Evolutionary conservation across 2,329 filamentous ascomycete species (phyloP).

Genomic region (Fusarium sp.): DNA sequence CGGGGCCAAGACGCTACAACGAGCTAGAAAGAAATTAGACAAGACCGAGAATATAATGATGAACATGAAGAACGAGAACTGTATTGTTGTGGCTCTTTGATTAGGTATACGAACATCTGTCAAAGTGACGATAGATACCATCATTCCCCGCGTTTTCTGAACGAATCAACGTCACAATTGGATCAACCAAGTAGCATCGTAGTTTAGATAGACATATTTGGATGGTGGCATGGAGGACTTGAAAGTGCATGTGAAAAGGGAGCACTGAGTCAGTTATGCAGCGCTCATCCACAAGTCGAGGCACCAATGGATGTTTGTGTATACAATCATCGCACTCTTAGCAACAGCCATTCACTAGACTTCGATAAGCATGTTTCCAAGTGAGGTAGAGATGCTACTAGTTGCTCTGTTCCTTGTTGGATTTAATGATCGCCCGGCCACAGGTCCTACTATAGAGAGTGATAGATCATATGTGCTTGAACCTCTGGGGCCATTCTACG

Average conservation of each 20-base stretch:
- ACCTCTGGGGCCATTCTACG: background rate
- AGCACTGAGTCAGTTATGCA: conserved; percentile 11
- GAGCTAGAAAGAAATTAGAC: conserved; percentile 1
- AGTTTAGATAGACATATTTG: background rate
- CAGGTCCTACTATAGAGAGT: background rate
- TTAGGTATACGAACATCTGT: background rate
- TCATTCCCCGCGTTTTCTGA: background rate
- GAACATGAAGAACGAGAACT: background rate
- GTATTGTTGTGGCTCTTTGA: background rate
- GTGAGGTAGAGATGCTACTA: background rate
- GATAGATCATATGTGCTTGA: background rate
- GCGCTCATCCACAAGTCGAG: background rate
- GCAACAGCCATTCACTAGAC: background rate
- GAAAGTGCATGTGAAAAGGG: background rate
- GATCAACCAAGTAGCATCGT: background rate
- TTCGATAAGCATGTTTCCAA: background rate
- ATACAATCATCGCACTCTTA: no score
- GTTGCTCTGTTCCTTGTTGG: background rate
- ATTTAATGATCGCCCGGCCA: background rate
- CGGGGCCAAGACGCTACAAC: background rate
- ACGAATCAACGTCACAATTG: background rate
- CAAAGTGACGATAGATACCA: background rate
- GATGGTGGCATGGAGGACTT: background rate
- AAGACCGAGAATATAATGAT: conserved; percentile 11
- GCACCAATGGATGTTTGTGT: background rate